phyloP scores from a whole-genome alignment of 1,284 basidiomycete genomes.

The Pseudozyma thailandica region DNA sequence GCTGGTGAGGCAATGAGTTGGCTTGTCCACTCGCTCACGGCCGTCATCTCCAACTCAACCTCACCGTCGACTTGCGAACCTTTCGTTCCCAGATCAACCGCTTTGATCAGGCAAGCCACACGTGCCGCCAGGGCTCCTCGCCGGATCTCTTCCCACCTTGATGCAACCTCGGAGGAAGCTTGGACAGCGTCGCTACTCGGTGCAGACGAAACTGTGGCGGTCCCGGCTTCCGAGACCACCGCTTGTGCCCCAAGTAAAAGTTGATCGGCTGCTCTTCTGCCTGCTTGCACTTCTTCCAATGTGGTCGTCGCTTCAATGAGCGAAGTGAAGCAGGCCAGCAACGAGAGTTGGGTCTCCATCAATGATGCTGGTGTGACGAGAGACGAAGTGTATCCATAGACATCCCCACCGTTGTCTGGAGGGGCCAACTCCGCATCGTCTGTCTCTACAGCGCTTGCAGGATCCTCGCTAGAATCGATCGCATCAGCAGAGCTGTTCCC shows the following conservation, averaged over 20 bases:
- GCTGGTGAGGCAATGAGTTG: conserved; percentile 14
- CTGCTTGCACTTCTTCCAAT: conserved; percentile 7
- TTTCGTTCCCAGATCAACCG: conserved; percentile 13
- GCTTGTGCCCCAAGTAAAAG: conserved; percentile 8
- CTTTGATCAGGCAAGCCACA: conserved; percentile 15
- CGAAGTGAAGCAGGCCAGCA: conserved; percentile 30
- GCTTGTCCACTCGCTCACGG: conserved; percentile 18
- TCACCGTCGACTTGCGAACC: conserved; percentile 12
- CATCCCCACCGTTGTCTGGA: background rate
- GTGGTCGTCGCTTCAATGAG: conserved; percentile 35
- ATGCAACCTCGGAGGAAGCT: conserved; percentile 15
- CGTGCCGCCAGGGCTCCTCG: conserved; percentile 15
- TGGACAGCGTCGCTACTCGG: conserved; percentile 7
- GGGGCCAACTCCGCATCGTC: background rate
- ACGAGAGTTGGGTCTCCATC: conserved; percentile 41
- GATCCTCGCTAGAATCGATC: background rate
- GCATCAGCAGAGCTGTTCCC: background rate
- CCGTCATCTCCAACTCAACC: conserved; percentile 17
- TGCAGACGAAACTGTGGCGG: background rate
- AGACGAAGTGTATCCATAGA: conserved; percentile 52
- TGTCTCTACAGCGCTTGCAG: background rate
- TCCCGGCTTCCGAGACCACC: background rate
- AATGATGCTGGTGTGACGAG: conserved; percentile 46
- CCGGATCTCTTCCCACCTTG: conserved; percentile 30
- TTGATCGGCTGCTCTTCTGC: conserved; percentile 9